Evolutionary conservation across 2,329 filamentous ascomycete genomes (phyloP).

Genomic region (Aspergillus fumigatiaffinis): DNA sequence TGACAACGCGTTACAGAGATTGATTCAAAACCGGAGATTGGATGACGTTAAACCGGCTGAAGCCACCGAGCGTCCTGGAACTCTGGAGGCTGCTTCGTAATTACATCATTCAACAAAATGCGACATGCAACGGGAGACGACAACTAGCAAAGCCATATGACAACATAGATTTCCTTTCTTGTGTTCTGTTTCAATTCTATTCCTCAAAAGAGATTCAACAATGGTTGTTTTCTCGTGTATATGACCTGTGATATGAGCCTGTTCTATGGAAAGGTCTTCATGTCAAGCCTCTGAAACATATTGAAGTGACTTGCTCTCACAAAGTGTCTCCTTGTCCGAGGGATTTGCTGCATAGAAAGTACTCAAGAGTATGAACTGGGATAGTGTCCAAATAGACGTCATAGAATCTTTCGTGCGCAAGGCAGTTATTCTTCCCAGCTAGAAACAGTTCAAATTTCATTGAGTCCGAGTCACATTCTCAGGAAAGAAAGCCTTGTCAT

Average conservation of each 20-base stretch:
- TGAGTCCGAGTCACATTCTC: neutral
- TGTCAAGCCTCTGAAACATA: neutral
- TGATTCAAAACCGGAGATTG: constrained; percentile 42
- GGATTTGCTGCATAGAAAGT: neutral
- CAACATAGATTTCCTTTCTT: constrained; percentile 10
- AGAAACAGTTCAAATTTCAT: neutral
- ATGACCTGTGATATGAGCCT: neutral
- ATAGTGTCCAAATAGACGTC: neutral
- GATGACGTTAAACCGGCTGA: constrained; percentile 39
- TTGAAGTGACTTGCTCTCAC: neutral
- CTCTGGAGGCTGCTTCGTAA: constrained; percentile 33
- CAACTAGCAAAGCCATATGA: constrained; percentile 4
- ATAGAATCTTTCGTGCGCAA: neutral
- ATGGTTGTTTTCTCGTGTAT: neutral
- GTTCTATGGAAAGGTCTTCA: neutral
- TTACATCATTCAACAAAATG: constrained; percentile 1
- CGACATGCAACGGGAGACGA: constrained; percentile 7
- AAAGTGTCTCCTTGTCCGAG: neutral
- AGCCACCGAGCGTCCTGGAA: constrained; percentile 40
- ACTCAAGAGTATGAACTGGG: neutral
- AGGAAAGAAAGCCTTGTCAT: neutral
- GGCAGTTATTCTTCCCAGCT: neutral
- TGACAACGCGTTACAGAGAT: constrained; percentile 27
- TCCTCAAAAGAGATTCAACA: neutral
- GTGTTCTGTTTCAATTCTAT: neutral